These are phyloP conservation scores for Hanseniaspora thailandica DNA, from an alignment of 805 yeast species.

Conservation along the genomic window DNA sequence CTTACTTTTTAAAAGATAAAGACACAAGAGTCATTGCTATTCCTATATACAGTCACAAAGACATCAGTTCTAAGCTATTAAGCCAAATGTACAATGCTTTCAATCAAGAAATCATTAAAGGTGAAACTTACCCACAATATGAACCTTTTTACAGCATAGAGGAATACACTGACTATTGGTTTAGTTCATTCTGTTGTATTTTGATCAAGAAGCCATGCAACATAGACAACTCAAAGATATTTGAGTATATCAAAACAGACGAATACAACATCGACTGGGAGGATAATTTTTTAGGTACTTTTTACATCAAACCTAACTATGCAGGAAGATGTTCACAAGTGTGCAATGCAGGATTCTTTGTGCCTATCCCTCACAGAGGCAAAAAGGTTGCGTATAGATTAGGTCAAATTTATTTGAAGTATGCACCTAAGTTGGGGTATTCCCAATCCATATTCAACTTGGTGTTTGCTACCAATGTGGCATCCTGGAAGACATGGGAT, in stretches of 20 bases:
- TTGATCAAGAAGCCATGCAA: constrained; percentile 35
- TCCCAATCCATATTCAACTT: constrained; percentile 75
- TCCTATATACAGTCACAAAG: constrained; percentile 41
- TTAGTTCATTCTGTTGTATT: constrained; percentile 52
- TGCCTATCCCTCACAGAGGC: constrained; percentile 49
- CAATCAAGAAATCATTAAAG: constrained; percentile 57
- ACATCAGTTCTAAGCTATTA: constrained; percentile 42
- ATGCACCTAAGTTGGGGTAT: constrained; percentile 74
- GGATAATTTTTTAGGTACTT: constrained; percentile 51
- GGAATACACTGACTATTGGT: constrained; percentile 57
- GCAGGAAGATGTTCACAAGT: constrained; percentile 73
- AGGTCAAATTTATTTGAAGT: constrained; percentile 52
- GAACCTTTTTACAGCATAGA: constrained; percentile 30
- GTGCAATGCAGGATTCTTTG: constrained; percentile 81
- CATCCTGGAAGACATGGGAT: constrained; percentile 74
- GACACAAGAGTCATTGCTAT: constrained; percentile 44
- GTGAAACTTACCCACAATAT: constrained; percentile 62
- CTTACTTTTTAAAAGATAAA: constrained; percentile 34
- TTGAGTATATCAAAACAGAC: constrained; percentile 16
- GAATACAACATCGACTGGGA: constrained; percentile 31
- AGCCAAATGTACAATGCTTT: constrained; percentile 39
- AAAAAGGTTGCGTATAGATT: constrained; percentile 56
- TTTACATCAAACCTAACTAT: constrained; percentile 78
- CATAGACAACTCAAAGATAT: not conserved
- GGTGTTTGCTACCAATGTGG: constrained; percentile 71